A percentile compares a stretch with the other conserved stretches of the same genome.
Conservation (phyloP, 2,329 filamentous ascomycete genomes). For the Paecilomyces niveus region DNA sequence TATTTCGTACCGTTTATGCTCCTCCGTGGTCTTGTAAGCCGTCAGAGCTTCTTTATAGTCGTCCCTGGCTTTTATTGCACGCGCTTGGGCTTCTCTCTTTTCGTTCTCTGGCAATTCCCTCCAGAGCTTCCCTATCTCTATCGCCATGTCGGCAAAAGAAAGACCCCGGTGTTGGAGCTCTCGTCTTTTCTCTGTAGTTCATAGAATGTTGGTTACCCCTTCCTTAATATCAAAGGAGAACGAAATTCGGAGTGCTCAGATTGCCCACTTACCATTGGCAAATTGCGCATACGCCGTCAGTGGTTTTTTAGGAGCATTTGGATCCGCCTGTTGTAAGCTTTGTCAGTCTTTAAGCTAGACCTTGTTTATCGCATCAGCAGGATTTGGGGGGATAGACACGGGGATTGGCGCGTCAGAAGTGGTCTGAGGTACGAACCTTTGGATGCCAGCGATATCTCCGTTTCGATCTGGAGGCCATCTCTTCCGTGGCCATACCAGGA, state of each 20-base stretch:
- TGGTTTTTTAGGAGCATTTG: slow-evolving; percentile 6
- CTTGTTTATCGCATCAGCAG: not conserved
- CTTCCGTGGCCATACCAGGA: not conserved
- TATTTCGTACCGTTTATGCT: slow-evolving; percentile 1
- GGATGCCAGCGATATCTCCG: slow-evolving; percentile 6
- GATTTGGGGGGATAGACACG: not conserved
- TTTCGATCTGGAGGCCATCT: slow-evolving; percentile 1
- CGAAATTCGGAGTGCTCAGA: not conserved
- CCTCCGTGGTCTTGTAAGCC: slow-evolving; percentile 4
- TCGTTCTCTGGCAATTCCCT: slow-evolving; percentile 5
- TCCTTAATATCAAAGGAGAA: not conserved
- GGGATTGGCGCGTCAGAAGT: not conserved
- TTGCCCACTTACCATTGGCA: slow-evolving; percentile 2
- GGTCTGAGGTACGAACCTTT: not conserved
- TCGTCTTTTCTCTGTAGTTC: slow-evolving; percentile 2
- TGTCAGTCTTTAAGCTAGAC: not conserved
- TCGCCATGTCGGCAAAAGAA: slow-evolving; percentile 6
- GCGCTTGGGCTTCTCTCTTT: slow-evolving; percentile 2
- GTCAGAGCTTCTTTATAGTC: slow-evolving; percentile 2
- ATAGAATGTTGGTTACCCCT: not conserved
- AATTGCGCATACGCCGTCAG: slow-evolving; percentile 5
- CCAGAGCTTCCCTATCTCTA: slow-evolving; percentile 5
- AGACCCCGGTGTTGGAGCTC: slow-evolving; percentile 3
- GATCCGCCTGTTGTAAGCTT: slow-evolving; percentile 1
- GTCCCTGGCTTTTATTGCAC: slow-evolving; percentile 2